Evolutionary conservation across 352 stramenopile species (phyloP).

Genomic region (Globisporangium echinulatum): DNA sequence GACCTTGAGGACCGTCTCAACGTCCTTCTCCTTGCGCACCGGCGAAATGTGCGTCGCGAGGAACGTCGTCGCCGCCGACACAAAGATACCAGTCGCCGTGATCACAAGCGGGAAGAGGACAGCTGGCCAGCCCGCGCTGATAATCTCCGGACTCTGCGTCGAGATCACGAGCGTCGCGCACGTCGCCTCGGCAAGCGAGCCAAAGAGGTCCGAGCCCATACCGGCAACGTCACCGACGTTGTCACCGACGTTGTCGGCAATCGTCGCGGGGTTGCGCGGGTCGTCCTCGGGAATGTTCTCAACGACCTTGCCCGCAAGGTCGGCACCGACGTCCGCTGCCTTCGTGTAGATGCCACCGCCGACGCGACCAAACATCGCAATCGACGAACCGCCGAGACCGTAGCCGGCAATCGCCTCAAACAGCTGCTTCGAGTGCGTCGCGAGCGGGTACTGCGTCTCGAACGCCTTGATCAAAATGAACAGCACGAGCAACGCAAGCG

Average conservation of each 20-base stretch:
- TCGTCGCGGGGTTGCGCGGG: slow-evolving; percentile 98
- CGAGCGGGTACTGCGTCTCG: slow-evolving; percentile 86
- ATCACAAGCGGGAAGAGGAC: slow-evolving; percentile 97
- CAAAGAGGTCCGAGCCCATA: slow-evolving; percentile 99
- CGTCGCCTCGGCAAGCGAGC: slow-evolving; percentile 97
- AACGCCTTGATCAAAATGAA: slow-evolving; percentile 95
- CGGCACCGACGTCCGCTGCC: slow-evolving; percentile 98
- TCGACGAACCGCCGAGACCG: slow-evolving; percentile 96
- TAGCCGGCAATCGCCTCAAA: slow-evolving; percentile 98
- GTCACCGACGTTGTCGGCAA: slow-evolving; percentile 99
- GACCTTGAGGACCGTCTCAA: slow-evolving; percentile 96
- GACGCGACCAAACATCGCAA: slow-evolving; percentile 99
- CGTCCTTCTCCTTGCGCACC: slow-evolving; percentile 93
- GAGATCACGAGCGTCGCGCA: slow-evolving; percentile 98
- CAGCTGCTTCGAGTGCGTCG: slow-evolving; percentile 79
- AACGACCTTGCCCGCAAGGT: slow-evolving; percentile 99
- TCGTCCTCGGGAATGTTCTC: slow-evolving; percentile 99
- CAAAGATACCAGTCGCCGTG: slow-evolving; percentile 95
- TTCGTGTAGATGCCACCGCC: slow-evolving; percentile 99
- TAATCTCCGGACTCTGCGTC: slow-evolving; percentile 86
- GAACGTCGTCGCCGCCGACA: slow-evolving; percentile 95
- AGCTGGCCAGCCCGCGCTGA: slow-evolving; percentile 90
- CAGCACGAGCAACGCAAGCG: slow-evolving; percentile 95
- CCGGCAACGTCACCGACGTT: slow-evolving; percentile 99
- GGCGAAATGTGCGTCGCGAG: slow-evolving; percentile 96